Base-by-base conservation (phyloP, 768 basidiomycete genomes). In the Leccinum sublutescens region DNA sequence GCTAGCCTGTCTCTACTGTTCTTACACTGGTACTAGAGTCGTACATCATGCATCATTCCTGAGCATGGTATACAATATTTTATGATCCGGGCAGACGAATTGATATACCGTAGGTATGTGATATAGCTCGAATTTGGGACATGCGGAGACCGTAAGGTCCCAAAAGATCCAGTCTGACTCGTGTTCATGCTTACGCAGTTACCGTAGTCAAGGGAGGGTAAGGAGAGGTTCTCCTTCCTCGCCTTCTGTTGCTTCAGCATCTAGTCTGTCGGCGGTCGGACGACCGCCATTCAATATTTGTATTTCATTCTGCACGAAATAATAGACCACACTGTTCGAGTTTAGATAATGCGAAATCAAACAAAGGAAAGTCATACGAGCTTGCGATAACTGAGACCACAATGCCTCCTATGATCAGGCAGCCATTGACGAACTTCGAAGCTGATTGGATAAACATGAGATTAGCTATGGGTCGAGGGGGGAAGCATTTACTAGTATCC, bases 1-100 rank as follows among this genome's bases (percentile, higher is more conserved):
- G 94, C 96, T 8, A 93, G 90, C 73, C 74, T 97, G 64, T 93
- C 93, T 51, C 73, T 99, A 63, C 78, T 99, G 49, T 99, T 98
- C 82, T 75, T 98, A 65, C 95, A 98, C 74, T 88, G 89, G 75
- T 98, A 97, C 75, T 92, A 76, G 77, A 64, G n/a, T 29, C 33
- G 27, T 62, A 50, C 52, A 62, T 43, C 14, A n/a, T 45, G 7
- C 60, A 61, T 43, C 17, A 19, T 49, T 6, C 60, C 38, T 34
- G 47, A 52, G 34, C 34, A 58, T 40, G 52, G 45, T 36, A 54
- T 63, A 62, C 31, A 48, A 40, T 60, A 51, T 49, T 31, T 5
- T 49, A 49, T 55, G 47, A 43, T 49, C 21, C 60, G 51, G 38
- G n/a, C 53, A 31, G 55, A 52, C 17, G 17, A 19, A 40, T 27